Evolutionary conservation across 2,329 filamentous ascomycete genomes (phyloP), one percentile per base, ranked within the genome.

Genomic region (Lachnellula suecica): DNA sequence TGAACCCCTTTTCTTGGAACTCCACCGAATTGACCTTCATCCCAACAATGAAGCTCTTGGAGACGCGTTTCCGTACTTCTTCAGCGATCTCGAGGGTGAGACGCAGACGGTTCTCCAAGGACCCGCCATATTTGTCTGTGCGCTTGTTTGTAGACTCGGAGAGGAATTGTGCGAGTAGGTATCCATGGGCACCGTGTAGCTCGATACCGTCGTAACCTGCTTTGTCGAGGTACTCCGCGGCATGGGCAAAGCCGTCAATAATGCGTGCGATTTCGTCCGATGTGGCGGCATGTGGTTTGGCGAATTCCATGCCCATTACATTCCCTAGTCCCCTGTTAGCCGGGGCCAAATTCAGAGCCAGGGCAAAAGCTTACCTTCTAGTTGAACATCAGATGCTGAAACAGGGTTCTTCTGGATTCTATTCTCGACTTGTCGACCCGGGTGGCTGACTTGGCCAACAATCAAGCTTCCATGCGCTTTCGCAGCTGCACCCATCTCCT

Each of bases 401-500:
- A 75, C 69, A 7, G 72, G 70, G 27, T 70, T 48, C 38, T 63
- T 60, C 51, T 73, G 67, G 11, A 74, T 55, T 1, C 52, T 52
- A 7, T 59, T 59, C 10, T 60, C 49, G 1, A 71, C 67, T 61
- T 54, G 75, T 67, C 53, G 71, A 11, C 85, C 84, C 0, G 84
- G 82, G 63, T 88, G 84, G 53, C 74, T 78, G 53, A 88, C 72
- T 63, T 88, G 84, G 3, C 72, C 78, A 11, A 87, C 69, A n/a
- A 83, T 72, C 13, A 86, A 70, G 43, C 72, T 77, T 19, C 79
- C 85, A 25, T 85, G 70, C 40, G 74, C 74, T 69, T 85, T 87
- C 5, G 72, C 72, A 1, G 68, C 75, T 2, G 70, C 66, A 0
- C 83, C 84, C 50, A 87, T 56, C 40, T 77, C 72, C 64, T 76